Base-by-base conservation (phyloP, 306 rosid genomes). In the Cucumis hystrix region DNA sequence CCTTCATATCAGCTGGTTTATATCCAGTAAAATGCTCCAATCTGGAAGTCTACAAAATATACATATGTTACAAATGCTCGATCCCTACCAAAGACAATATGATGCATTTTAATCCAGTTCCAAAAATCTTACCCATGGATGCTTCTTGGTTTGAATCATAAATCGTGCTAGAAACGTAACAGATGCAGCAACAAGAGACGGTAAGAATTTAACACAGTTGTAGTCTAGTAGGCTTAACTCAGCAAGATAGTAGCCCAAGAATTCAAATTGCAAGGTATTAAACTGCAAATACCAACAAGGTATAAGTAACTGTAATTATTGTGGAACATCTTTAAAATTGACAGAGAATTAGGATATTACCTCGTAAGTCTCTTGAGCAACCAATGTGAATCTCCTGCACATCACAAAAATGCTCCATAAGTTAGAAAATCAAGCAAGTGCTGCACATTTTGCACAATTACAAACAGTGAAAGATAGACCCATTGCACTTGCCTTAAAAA, bases 171-270 rank as follows among this genome's bases (percentile, higher is more conserved):
- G 82, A 84, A 89, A 96, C 12, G 84, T 66, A 67, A 84, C 92
- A 8, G 97, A 89, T 6, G 99, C 92, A 4, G 99, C 98, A 54
- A 92, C 88, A 86, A 89, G 65, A 78, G 99, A 96, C 76, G 99
- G 98, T 88, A 92, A 79, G 80, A 87, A 91, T 75, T 88, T 96
- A 6, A 96, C 87, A 72, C 90, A 91, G 52, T 80, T 78, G 76
- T 91, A 96, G 79, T 96, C 99, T 84, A 96, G 83, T 76, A 91
- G 87, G 80, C 99, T 96, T 76, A 92, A 87, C 82, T 96, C 99
- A 0, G 96, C 91, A 51, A 96, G 93, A 78, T 91, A 92, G 87
- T 58, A 70, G 52, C 89, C 75, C 80, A 92, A 87, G 84, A 86
- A 88, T 82, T 92, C 97, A 45, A 91, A 86, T 68, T 84, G 92